Conservation (phyloP, 1,139 yeast genomes). For the Saccharomyces hybrid region DNA sequence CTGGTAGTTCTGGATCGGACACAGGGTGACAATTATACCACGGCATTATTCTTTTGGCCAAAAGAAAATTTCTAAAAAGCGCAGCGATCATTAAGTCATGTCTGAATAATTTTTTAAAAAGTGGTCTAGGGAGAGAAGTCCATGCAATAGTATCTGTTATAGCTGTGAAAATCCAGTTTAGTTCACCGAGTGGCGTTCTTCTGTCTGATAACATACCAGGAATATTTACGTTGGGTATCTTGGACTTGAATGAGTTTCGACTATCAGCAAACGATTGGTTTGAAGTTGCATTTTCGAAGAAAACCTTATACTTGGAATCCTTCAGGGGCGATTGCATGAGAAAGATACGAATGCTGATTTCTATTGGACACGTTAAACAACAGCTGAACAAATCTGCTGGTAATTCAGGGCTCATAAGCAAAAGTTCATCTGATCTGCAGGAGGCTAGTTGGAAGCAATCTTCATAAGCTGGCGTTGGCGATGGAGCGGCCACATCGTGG, state of each 20-base stretch:
- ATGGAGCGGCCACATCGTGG: constrained; percentile 56
- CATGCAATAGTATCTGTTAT: constrained; percentile 98
- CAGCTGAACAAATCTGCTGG: constrained; percentile 97
- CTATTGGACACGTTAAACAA: constrained; percentile 92
- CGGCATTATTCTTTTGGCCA: constrained; percentile 93
- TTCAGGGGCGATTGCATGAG: constrained; percentile 73
- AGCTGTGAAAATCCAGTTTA: constrained; percentile 97
- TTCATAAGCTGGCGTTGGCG: constrained; percentile 51
- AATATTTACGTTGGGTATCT: constrained; percentile 50
- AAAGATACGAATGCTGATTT: constrained; percentile 87
- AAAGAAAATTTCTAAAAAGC: constrained; percentile 77
- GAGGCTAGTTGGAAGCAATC: constrained; percentile 95
- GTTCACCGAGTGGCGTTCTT: constrained; percentile 90
- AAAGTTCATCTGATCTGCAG: constrained; percentile 73
- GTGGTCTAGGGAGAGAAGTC: constrained; percentile 82
- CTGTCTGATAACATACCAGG: constrained; percentile 92
- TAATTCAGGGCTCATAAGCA: constrained; percentile 89
- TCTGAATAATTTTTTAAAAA: constrained; percentile 82
- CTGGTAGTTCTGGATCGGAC: constrained; percentile 90
- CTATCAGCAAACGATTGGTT: constrained; percentile 30
- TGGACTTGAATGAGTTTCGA: constrained; percentile 26
- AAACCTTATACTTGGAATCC: constrained; percentile 52
- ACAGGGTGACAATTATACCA: constrained; percentile 90
- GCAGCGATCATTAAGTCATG: constrained; percentile 98
- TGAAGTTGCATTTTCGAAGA: constrained; percentile 33